phyloP scores from a whole-genome alignment of 345 rosid species.

The Carallia pectinifolia region DNA sequence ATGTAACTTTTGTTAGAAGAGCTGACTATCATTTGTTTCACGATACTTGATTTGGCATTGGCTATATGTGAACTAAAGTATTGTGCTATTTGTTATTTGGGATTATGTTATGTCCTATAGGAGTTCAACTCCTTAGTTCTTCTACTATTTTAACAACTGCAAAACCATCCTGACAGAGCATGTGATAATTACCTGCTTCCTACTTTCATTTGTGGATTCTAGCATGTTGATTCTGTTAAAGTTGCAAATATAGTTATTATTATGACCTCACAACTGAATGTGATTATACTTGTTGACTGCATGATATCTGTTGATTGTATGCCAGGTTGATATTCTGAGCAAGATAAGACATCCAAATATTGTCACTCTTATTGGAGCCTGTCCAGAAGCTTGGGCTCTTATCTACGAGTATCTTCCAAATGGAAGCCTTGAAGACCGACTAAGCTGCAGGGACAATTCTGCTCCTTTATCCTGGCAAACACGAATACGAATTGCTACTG shows the following conservation, averaged over 20 bases:
- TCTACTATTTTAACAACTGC: conserved; percentile 11
- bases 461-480: conserved; percentile 87
- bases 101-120: not conserved
- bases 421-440: conserved; percentile 95
- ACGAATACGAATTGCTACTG: conserved; percentile 74
- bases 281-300: not conserved
- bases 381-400: conserved; percentile 83
- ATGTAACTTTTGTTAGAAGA: not conserved
- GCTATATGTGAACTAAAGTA: no score
- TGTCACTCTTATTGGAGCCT: conserved; percentile 78
- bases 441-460: conserved; percentile 71
- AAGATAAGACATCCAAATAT: conserved; percentile 89
- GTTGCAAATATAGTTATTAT: not conserved
- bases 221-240: not conserved
- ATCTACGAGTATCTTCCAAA: conserved; percentile 78
- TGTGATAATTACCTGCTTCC: not conserved
- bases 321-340: conserved; percentile 78
- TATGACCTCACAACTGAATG: not conserved
- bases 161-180: not conserved
- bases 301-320: conserved; percentile 20
- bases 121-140: not conserved
- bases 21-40: not conserved
- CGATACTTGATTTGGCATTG: no score
- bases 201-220: not conserved
- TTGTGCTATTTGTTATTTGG: not conserved